Conservation (phyloP, 2,329 filamentous ascomycete genomes). For the Arthrobotrys sphaeroides region DNA sequence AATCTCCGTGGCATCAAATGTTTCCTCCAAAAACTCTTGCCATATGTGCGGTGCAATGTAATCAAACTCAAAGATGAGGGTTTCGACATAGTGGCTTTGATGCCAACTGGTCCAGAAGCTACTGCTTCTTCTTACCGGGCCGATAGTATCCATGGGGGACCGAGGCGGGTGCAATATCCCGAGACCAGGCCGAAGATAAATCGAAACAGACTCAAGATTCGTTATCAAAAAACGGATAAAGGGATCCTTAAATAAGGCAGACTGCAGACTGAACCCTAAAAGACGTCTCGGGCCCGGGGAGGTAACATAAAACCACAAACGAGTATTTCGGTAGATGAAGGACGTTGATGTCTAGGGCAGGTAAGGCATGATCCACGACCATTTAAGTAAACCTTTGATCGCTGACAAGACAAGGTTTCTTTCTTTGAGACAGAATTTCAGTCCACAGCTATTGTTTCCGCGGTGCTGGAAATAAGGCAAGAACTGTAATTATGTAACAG, state of each 20-base stretch:
- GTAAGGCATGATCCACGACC: not conserved
- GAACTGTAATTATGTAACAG: too few relatives aligned
- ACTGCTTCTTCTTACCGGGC: not conserved
- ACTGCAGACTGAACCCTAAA: not conserved
- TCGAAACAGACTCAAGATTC: too few relatives aligned
- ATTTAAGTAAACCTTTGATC: not conserved
- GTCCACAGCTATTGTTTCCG: too few relatives aligned
- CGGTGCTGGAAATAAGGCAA: too few relatives aligned
- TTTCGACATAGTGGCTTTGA: not conserved
- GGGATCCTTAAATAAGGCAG: not conserved
- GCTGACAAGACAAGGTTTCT: too few relatives aligned
- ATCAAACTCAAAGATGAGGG: not conserved
- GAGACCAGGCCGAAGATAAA: too few relatives aligned
- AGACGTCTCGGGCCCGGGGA: not conserved
- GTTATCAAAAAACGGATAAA: too few relatives aligned
- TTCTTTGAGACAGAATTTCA: too few relatives aligned
- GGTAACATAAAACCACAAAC: too few relatives aligned
- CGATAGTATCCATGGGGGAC: not conserved
- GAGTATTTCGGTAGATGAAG: not conserved
- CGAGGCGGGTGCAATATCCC: too few relatives aligned
- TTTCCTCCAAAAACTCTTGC: not conserved
- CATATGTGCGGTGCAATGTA: not conserved
- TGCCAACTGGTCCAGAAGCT: not conserved
- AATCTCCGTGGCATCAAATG: not conserved
- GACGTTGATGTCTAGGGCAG: not conserved